Evolutionary conservation across 371 early-diverging fungal genomes (phyloP).

Genomic region (Syncephalastrum monosporum): DNA sequence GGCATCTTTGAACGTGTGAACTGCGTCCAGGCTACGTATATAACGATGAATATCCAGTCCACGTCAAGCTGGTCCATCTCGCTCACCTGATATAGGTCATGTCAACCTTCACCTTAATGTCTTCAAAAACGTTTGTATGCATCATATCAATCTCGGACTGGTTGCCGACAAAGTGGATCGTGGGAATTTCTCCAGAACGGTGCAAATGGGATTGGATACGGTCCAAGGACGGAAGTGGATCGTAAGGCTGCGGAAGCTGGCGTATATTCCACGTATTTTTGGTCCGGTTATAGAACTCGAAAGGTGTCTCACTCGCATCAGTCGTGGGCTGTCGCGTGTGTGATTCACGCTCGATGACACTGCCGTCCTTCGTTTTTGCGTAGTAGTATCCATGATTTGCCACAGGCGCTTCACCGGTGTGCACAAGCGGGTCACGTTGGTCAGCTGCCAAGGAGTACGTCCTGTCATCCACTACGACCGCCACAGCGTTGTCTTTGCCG

Average conservation of each 20-base stretch:
- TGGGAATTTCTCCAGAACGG: conserved; percentile 17
- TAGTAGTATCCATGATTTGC: conserved; percentile 17
- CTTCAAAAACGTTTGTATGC: conserved; percentile 3
- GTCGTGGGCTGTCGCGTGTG: conserved; percentile 8
- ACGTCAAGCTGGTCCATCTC: no score
- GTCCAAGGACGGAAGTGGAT: conserved; percentile 12
- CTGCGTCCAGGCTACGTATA: conserved; percentile 11
- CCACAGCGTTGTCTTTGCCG: not conserved
- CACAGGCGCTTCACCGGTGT: conserved; percentile 13
- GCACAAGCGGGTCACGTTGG: conserved; percentile 1
- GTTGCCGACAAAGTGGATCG: conserved; percentile 15
- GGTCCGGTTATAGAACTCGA: conserved; percentile 21
- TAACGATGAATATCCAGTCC: not conserved
- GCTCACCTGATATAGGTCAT: conserved; percentile 20
- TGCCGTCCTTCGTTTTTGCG: not conserved
- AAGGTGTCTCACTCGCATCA: conserved; percentile 8
- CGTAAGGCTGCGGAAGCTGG: conserved; percentile 9
- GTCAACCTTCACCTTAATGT: conserved; percentile 4
- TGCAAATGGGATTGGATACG: conserved; percentile 18
- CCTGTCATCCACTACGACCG: conserved; percentile 14
- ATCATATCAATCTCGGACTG: conserved; percentile 8
- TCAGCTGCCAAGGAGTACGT: conserved; percentile 7
- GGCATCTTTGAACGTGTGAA: conserved; percentile 15
- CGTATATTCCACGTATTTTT: conserved; percentile 8
- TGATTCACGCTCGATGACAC: conserved; percentile 7